Base-by-base conservation (phyloP, 305 asterid genomes). In the Rubia balearica region DNA sequence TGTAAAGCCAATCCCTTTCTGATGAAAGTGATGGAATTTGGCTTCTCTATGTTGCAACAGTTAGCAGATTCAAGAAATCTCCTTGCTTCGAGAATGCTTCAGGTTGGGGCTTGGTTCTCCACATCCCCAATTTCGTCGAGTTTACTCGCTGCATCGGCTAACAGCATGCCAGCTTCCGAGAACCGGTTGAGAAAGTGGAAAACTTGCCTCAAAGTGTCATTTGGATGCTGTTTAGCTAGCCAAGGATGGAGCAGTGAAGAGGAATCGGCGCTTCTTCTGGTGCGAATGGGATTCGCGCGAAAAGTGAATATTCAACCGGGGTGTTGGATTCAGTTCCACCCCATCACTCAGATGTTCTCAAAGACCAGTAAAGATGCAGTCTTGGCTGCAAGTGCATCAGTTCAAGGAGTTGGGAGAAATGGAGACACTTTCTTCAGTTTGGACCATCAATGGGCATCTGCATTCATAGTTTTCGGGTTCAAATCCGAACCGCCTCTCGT, bases 361-460 rank as follows among this genome's bases (percentile, higher is more conserved):
- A 86, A 73, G 78, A 81, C 83, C 70, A 86, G 33, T 11, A 55
- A 80, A 60, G 77, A 83, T 16, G 90, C 87, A 24, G n/a, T 78
- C 53, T 61, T 64, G 30, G 81, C 87, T 0, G 86, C 97, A 6
- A 83, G 87, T 67, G 89, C 94, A 63, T 70, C 83, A 21, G 90
- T 90, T 33, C 85, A 87, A 80, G 92, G 90, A 0, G 85, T 87
- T 1, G 78, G 90, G 62, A 89, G 73, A 78, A 67, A 55, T 9
- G 94, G 92, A 62, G 90, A 81, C 21, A 81, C 89, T 0, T 0
- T 67, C 3, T 33, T 77, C 19, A 85, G 83, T 10, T 67, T 85
- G 4, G 91, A 87, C 77, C 98, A 92, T 60, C 81, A 86, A 19
- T 92, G 96, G 97, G 92, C 96, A 0, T 83, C 92, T 14, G 96